A percentile compares a stretch with the other conserved stretches of the same genome.
Conservation (phyloP, 331 rosid species). For the Malus hybrid region DNA sequence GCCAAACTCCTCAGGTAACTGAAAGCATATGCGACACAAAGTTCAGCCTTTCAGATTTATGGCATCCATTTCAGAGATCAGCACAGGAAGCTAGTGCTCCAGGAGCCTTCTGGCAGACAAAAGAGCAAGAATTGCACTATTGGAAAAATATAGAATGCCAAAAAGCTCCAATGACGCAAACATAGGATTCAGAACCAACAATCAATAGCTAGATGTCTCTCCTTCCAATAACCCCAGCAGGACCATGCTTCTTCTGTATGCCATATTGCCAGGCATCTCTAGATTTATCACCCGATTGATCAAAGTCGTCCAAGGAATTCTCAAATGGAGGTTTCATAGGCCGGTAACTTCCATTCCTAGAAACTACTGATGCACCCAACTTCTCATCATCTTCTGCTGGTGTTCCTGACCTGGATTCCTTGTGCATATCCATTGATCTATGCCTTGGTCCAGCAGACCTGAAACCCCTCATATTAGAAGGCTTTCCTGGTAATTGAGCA, state of each 20-base stretch:
- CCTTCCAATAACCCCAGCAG: constrained; percentile 62
- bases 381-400: constrained; percentile 85
- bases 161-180: constrained; percentile 21
- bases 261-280: constrained; percentile 81
- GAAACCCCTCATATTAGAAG: constrained; percentile 55
- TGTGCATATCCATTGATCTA: constrained; percentile 65
- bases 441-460: constrained; percentile 75
- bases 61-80: constrained; percentile 18
- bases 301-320: constrained; percentile 60
- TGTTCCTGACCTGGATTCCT: constrained; percentile 70
- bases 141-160: constrained; percentile 14
- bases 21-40: neutral
- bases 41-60: constrained; percentile 3
- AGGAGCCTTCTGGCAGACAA: constrained; percentile 7
- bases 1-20: neutral
- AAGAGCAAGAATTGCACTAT: constrained; percentile 10
- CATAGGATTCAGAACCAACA: constrained; percentile 22
- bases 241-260: constrained; percentile 59
- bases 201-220: constrained; percentile 50
- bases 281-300: constrained; percentile 52
- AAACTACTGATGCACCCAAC: constrained; percentile 24
- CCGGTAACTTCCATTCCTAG: constrained; percentile 73
- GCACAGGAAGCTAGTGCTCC: constrained; percentile 15
- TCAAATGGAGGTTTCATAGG: constrained; percentile 44
- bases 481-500: constrained; percentile 57